Percentiles rank a stretch among this genome's conserved stretches.
These are phyloP conservation scores for Rhodotorula sphaerocarpa DNA, from an alignment of 768 basidiomycete species.

Conservation along the genomic window DNA sequence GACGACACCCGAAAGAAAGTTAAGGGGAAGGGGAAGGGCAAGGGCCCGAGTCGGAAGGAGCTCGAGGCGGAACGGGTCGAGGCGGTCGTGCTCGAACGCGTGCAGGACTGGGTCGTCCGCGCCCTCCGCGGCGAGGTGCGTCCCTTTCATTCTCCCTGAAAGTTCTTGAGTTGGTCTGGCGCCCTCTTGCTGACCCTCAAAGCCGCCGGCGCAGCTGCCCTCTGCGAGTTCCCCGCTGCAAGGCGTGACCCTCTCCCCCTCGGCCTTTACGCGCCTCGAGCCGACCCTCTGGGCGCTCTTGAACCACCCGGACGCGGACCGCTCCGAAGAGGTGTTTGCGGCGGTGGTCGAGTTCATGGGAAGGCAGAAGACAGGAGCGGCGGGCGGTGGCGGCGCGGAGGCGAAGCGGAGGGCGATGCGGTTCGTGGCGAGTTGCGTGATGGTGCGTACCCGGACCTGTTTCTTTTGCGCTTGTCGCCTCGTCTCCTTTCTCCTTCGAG, in stretches of 20 bases:
- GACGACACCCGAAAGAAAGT: neutral
- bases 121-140: conserved; percentile 30
- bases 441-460: too few relatives aligned
- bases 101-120: conserved; percentile 32
- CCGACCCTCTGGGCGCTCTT: conserved; percentile 52
- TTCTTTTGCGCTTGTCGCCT: conserved; percentile 32
- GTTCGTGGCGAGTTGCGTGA: conserved; percentile 61
- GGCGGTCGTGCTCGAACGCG: conserved; percentile 14
- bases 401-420: conserved; percentile 60
- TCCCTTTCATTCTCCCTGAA: too few relatives aligned
- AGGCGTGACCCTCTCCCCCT: conserved; percentile 16
- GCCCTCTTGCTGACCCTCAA: neutral
- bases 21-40: conserved; percentile 61
- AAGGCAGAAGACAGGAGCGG: conserved; percentile 1
- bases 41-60: conserved; percentile 71
- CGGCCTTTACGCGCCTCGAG: conserved; percentile 50
- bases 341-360: conserved; percentile 61
- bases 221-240: conserved; percentile 4
- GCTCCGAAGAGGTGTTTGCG: conserved; percentile 46
- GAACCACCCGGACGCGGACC: conserved; percentile 42
- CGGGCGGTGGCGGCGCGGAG: conserved; percentile 54
- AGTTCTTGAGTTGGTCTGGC: neutral
- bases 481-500: neutral
- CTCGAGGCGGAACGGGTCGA: conserved; percentile 82
- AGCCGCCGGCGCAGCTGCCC: too few relatives aligned